Evolutionary conservation across 2,329 filamentous ascomycete species (phyloP).

Genomic region (Onygenales sp.): DNA sequence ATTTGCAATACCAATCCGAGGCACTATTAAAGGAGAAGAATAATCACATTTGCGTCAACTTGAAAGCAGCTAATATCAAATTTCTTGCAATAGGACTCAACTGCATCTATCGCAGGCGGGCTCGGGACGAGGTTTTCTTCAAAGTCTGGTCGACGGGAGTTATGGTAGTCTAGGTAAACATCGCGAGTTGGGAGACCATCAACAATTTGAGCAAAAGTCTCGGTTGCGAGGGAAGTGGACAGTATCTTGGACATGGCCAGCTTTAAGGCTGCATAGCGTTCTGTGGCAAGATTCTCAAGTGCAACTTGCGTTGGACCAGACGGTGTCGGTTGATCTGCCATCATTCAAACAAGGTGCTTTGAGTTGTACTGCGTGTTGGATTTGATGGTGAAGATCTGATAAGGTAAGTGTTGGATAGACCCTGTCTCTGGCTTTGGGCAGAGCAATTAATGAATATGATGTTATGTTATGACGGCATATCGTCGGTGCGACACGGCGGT

Average conservation of each 20-base stretch:
- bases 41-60: background rate
- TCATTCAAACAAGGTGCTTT: too few relatives aligned
- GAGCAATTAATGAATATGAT: too few relatives aligned
- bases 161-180: conserved; percentile 4
- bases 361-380: too few relatives aligned
- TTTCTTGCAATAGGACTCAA: conserved; percentile 1
- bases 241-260: conserved; percentile 4
- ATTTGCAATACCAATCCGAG: background rate
- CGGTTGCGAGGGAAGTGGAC: conserved; percentile 3
- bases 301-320: too few relatives aligned
- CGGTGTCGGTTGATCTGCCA: too few relatives aligned
- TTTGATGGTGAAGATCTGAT: too few relatives aligned
- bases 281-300: background rate
- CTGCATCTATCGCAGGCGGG: background rate
- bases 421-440: too few relatives aligned
- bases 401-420: too few relatives aligned
- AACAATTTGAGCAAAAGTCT: conserved; percentile 5
- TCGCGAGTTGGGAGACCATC: conserved; percentile 9
- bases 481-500: too few relatives aligned
- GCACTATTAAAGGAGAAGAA: background rate
- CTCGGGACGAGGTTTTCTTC: background rate
- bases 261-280: conserved; percentile 1
- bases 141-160: background rate
- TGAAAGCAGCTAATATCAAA: background rate
- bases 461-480: too few relatives aligned